Base-by-base conservation (phyloP, 2,329 filamentous ascomycete genomes). In the Huntiella bhutanensis region DNA sequence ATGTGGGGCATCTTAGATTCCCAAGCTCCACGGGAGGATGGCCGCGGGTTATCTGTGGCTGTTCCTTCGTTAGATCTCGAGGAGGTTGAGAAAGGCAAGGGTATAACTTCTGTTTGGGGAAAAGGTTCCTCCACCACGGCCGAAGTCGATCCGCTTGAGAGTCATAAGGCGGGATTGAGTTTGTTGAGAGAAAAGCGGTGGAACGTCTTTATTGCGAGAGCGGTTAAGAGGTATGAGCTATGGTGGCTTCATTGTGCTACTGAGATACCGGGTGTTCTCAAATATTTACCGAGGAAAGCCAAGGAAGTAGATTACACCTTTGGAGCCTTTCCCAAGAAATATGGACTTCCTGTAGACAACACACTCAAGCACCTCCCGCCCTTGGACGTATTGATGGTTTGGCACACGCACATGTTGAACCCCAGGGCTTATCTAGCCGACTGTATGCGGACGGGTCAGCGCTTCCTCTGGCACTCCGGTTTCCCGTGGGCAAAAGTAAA, bases 381-480 rank as follows among this genome's bases (percentile, higher is more conserved):
- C 33, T 33, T 58, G 67, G 82, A 87, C 60, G 73, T 87, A 1
- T 60, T 86, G 15, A 82, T 87, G 78, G 76, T 87, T 0, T 82
- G 79, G 77, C 82, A 88, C 58, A 65, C 80, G 0, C 82, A 83
- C 55, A 79, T 83, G 73, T 70, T 88, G 3, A 87, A 86, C 53
- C 82, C 82, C 0, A 67, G 78, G 36, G 65, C 64, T n/a, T 87
- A 77, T 55, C 69, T 85, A 3, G 80, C 87, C 54, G 82, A 88
- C 56, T 77, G 75, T 54, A 63, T 85, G 47, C 69, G 80, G 5
- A 60, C 65, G 22, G 73, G 72, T 0, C 53, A 66, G 2, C 64
- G 66, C 47, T 62, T 70, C 22, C 57, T 72, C 2, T 86, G 80
- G 77, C 61, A 64, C 1, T 65, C 68, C 0, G 72, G 73, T 0